A percentile compares a stretch with the other conserved stretches of the same genome.
Conservation (phyloP, 805 yeast species). For the Cephaloascus albidus region DNA sequence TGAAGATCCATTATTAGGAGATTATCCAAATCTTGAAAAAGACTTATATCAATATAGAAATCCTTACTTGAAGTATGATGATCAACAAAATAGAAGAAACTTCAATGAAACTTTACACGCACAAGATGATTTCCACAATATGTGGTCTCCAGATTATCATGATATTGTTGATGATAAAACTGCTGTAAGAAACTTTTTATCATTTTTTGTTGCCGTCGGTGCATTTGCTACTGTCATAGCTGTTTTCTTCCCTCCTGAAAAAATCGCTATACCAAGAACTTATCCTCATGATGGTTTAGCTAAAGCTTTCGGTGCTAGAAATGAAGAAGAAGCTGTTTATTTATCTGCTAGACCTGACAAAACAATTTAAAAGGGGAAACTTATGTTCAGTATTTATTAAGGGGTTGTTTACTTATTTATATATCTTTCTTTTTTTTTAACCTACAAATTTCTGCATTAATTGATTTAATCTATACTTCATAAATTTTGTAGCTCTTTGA, state of each 20-base stretch:
- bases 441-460: neutral
- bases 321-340: conserved; percentile 28
- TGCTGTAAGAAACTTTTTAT: conserved; percentile 50
- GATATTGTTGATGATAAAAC: conserved; percentile 48
- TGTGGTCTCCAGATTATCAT: conserved; percentile 81
- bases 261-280: conserved; percentile 68
- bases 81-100: conserved; percentile 75
- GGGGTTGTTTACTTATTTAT: neutral
- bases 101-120: conserved; percentile 62
- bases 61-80: conserved; percentile 70
- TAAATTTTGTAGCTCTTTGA: too few species aligned
- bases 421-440: neutral
- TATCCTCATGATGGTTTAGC: conserved; percentile 73
- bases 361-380: neutral
- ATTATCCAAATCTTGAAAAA: conserved; percentile 54
- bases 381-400: neutral
- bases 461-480: too few species aligned
- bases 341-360: conserved; percentile 13
- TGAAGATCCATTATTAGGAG: conserved; percentile 9
- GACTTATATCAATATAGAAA: conserved; percentile 55
- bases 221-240: conserved; percentile 35
- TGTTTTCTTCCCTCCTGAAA: conserved; percentile 48
- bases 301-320: conserved; percentile 59
- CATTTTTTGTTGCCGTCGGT: conserved; percentile 31
- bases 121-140: conserved; percentile 64